Conservation (phyloP, 176 grass and related monocot species). For the Alloteropsis semialata region DNA sequence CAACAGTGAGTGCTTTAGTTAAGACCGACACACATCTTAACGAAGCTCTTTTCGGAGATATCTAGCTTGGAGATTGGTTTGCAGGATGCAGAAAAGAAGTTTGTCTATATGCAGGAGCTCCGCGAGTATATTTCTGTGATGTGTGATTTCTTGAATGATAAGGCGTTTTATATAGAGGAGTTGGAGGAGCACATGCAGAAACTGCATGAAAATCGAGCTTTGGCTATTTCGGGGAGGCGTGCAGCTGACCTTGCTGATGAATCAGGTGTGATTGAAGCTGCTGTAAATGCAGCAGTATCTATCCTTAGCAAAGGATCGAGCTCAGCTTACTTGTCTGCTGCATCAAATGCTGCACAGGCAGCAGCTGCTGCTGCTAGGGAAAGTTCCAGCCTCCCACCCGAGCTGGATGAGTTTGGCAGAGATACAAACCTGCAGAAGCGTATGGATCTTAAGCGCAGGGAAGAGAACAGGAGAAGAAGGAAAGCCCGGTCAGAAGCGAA, state of each 20-base stretch:
- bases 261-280: slow-evolving; percentile 68
- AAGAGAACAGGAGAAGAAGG: slow-evolving; percentile 62
- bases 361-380: slow-evolving; percentile 63
- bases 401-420: slow-evolving; percentile 92
- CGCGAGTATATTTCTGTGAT: slow-evolving; percentile 83
- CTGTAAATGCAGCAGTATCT: slow-evolving; percentile 71
- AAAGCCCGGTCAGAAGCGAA: slow-evolving; percentile 62
- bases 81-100: slow-evolving; percentile 75
- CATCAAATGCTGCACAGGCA: slow-evolving; percentile 73
- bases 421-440: slow-evolving; percentile 77
- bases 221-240: slow-evolving; percentile 67
- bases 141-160: slow-evolving; percentile 94
- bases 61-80: slow-evolving; percentile 61
- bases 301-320: slow-evolving; percentile 73
- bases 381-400: slow-evolving; percentile 56
- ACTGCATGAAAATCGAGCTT: slow-evolving; percentile 67
- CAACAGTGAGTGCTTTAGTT: slow-evolving; percentile 53
- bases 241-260: slow-evolving; percentile 70
- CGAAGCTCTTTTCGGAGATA: slow-evolving; percentile 90
- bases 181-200: slow-evolving; percentile 90
- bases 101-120: slow-evolving; percentile 88
- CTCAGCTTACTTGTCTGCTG: slow-evolving; percentile 55
- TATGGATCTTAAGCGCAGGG: slow-evolving; percentile 68
- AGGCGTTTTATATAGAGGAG: slow-evolving; percentile 89
- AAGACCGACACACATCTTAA: slow-evolving; percentile 67